These are phyloP conservation scores for Tuber umbilicatum DNA, from an alignment of 495 filamentous ascomycete species.

Conservation along the genomic window DNA sequence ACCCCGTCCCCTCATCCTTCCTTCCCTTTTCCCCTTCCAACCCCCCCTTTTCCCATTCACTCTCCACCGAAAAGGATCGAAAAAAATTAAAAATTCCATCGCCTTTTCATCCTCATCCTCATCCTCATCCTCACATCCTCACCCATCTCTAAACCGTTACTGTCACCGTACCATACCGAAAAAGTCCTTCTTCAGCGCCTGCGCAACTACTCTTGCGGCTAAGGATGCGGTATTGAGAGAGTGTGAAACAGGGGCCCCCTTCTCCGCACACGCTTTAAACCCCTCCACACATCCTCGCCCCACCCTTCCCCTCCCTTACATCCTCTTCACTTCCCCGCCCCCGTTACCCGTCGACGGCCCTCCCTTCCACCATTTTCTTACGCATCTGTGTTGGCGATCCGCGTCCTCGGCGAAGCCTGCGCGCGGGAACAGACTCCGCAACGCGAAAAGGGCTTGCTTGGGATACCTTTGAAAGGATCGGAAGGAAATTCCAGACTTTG, in stretches of 20 bases:
- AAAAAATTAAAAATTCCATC: background rate
- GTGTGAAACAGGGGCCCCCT: slow-evolving; percentile 30
- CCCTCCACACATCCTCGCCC: slow-evolving; percentile 13
- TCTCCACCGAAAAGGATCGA: background rate
- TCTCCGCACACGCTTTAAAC: slow-evolving; percentile 33
- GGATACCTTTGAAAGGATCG: background rate
- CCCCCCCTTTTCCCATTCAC: slow-evolving; percentile 10
- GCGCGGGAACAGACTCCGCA: background rate
- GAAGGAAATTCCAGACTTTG: background rate
- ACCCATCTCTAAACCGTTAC: slow-evolving; percentile 6
- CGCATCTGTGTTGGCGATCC: slow-evolving; percentile 7
- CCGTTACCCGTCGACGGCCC: slow-evolving; percentile 28
- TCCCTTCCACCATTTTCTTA: slow-evolving; percentile 28
- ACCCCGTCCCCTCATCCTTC: slow-evolving; percentile 19
- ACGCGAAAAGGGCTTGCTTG: background rate
- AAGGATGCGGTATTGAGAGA: slow-evolving; percentile 33
- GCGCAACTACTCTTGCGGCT: slow-evolving; percentile 6
- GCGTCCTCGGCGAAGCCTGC: background rate
- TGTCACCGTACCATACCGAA: slow-evolving; percentile 12
- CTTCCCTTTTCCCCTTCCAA: slow-evolving; percentile 8
- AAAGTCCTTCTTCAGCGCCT: slow-evolving; percentile 9
- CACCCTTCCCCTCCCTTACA: slow-evolving; percentile 1
- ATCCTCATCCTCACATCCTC: background rate
- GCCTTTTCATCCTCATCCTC: background rate
- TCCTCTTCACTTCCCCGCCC: slow-evolving; percentile 4